Evolutionary conservation across 2,329 filamentous ascomycete genomes (phyloP).

Genomic region (Fusarium odoratissimum): DNA sequence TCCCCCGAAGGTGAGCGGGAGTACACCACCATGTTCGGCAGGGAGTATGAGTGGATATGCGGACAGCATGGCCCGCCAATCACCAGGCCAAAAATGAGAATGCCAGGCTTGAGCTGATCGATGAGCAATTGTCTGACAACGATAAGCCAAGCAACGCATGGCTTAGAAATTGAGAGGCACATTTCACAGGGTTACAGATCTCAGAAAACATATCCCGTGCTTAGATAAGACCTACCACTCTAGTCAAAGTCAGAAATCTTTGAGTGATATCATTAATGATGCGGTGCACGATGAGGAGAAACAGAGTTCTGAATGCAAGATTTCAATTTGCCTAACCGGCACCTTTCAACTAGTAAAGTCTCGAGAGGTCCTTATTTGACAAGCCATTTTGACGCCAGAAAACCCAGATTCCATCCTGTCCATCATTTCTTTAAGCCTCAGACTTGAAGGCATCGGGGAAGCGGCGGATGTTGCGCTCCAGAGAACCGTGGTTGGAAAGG

Average conservation of each 20-base stretch:
- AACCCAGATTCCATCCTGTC: conserved; percentile 54
- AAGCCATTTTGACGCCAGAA: conserved; percentile 60
- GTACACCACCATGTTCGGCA: not conserved
- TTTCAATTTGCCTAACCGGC: conserved; percentile 51
- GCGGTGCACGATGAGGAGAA: conserved; percentile 7
- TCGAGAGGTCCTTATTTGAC: conserved; percentile 53
- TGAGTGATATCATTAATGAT: conserved; percentile 9
- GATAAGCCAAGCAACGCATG: not conserved
- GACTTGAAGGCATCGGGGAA: conserved; percentile 91
- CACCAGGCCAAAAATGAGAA: not conserved
- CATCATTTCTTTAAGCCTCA: conserved; percentile 63
- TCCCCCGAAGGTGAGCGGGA: conserved; percentile 1
- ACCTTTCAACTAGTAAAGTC: conserved; percentile 49
- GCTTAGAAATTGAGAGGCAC: not conserved
- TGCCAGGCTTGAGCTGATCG: not conserved
- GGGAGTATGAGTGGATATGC: conserved; percentile 1
- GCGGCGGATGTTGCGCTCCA: conserved; percentile 88
- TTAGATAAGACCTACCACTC: not conserved
- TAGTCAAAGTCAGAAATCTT: not conserved
- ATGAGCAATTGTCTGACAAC: not conserved
- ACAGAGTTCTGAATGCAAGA: conserved; percentile 43
- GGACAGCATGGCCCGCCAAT: conserved; percentile 16
- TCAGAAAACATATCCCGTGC: not conserved
- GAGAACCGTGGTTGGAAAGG: conserved; percentile 90
- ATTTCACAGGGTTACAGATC: not conserved